A percentile compares a stretch with the other conserved stretches of the same genome.
Conservation (phyloP, 352 stramenopile species). For the Phytophthora tubulina region DNA sequence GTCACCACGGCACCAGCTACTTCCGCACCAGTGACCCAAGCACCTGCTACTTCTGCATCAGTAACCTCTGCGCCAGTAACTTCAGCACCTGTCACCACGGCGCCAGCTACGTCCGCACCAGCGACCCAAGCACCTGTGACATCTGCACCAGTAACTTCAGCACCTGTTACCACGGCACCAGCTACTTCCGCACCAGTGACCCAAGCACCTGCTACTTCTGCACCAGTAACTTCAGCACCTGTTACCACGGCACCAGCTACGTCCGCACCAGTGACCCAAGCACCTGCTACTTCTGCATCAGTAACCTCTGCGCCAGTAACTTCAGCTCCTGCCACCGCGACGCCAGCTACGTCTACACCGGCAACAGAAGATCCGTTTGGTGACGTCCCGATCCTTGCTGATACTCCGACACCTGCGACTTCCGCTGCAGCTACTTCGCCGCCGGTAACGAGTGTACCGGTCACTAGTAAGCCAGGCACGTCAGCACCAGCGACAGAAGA, state of each 20-base stretch:
- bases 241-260: neutral
- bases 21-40: neutral
- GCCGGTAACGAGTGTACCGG: neutral
- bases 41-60: neutral
- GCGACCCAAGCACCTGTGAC: neutral
- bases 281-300: neutral
- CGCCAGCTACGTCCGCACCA: neutral
- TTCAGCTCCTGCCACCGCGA: neutral
- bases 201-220: neutral
- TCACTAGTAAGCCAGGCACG: neutral
- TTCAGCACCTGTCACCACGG: neutral
- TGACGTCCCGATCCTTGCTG: conserved; percentile 5
- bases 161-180: neutral
- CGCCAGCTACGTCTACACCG: neutral
- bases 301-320: conserved; percentile 1
- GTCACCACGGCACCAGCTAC: neutral
- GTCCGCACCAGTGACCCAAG: neutral
- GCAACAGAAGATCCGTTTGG: conserved; percentile 10
- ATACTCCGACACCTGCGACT: neutral
- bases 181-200: neutral
- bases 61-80: conserved; percentile 7
- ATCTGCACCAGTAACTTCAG: neutral
- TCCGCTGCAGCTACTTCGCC: conserved; percentile 4
- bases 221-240: neutral
- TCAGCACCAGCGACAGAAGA: neutral